Conservation (phyloP, 2,329 filamentous ascomycete species). For the Chaetomium sp. region DNA sequence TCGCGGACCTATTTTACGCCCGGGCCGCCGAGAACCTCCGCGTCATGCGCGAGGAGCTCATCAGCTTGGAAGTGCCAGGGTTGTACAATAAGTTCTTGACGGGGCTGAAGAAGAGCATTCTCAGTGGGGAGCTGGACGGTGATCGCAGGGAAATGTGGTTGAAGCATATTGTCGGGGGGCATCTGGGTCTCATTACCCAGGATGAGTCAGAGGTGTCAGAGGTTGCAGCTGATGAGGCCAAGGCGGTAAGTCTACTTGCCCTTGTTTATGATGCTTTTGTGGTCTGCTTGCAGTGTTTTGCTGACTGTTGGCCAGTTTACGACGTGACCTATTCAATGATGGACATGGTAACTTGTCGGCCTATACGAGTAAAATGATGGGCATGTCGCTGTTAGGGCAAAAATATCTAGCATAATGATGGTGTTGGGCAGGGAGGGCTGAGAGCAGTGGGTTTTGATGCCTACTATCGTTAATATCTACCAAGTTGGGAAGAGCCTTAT, state of each 20-base stretch:
- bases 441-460: neutral
- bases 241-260: constrained; percentile 48
- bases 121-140: constrained; percentile 71
- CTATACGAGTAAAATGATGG: neutral
- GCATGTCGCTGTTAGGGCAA: neutral
- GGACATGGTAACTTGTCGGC: neutral
- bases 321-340: neutral
- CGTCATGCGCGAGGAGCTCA: constrained; percentile 76
- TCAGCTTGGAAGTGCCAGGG: constrained; percentile 71
- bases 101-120: constrained; percentile 70
- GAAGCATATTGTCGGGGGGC: constrained; percentile 63
- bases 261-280: neutral
- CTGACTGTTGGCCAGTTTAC: constrained; percentile 26
- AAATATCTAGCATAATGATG: neutral
- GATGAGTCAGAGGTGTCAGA: constrained; percentile 63
- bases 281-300: neutral
- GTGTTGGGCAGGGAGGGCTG: neutral
- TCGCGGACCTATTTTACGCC: constrained; percentile 74
- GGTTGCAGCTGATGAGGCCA: constrained; percentile 71
- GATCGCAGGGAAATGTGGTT: constrained; percentile 83
- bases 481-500: neutral
- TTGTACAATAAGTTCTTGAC: constrained; percentile 75
- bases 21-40: constrained; percentile 74
- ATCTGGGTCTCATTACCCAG: constrained; percentile 72
- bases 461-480: neutral